Percentiles rank a stretch among this genome's conserved stretches.
phyloP scores from a whole-genome alignment of 2,329 filamentous ascomycete species.

The Rasamsonia emersonii region DNA sequence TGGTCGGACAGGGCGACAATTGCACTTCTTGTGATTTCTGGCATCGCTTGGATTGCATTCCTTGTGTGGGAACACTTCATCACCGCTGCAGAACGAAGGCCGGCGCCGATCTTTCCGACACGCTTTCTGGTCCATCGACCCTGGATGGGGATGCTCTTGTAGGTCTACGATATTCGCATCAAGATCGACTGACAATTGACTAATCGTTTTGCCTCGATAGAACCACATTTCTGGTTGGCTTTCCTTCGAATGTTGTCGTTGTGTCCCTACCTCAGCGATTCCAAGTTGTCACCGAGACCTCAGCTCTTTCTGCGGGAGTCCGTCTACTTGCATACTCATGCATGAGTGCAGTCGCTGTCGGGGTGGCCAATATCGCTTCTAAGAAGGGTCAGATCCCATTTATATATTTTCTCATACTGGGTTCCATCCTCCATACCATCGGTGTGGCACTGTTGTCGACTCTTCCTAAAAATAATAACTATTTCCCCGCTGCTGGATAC shows the following conservation, averaged over 20 bases:
- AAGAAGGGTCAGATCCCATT: constrained; percentile 17
- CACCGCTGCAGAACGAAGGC: constrained; percentile 11
- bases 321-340: constrained; percentile 19
- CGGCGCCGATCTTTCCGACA: constrained; percentile 19
- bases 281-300: constrained; percentile 16
- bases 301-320: constrained; percentile 18
- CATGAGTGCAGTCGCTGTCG: constrained; percentile 16
- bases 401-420: constrained; percentile 18
- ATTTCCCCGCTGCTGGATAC: constrained; percentile 15
- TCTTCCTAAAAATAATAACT: constrained; percentile 11
- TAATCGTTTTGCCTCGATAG: constrained; percentile 9
- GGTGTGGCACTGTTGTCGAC: constrained; percentile 18
- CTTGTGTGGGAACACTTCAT: constrained; percentile 22
- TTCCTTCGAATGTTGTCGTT: constrained; percentile 18
- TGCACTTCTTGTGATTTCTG: constrained; percentile 2
- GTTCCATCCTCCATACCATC: constrained; percentile 16
- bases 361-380: constrained; percentile 14
- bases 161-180: neutral
- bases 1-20: constrained; percentile 35
- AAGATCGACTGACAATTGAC: neutral
- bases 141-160: constrained; percentile 21
- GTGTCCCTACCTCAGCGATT: constrained; percentile 22
- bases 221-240: constrained; percentile 19
- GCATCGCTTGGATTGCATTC: constrained; percentile 22
- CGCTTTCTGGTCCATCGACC: constrained; percentile 17